Percentiles rank a stretch among this genome's conserved stretches.
Conservation (phyloP, 495 filamentous ascomycete genomes). For the Aspergillus nidulans region DNA sequence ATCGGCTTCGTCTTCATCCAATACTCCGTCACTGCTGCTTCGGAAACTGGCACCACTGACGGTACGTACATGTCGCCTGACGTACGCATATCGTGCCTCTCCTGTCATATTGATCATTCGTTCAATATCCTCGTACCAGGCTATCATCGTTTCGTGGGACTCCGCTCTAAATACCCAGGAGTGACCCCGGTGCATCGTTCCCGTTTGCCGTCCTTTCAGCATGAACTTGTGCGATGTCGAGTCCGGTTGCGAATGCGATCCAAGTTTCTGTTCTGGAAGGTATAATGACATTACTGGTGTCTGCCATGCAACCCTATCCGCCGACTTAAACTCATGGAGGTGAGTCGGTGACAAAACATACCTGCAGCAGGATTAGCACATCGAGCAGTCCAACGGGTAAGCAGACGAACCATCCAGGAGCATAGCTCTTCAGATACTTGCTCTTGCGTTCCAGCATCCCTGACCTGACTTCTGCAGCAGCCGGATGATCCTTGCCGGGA, state of each 20-base stretch:
- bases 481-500: conserved; percentile 85
- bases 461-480: conserved; percentile 78
- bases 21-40: conserved; percentile 65
- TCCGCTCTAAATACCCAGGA: conserved; percentile 98
- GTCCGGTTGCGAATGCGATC: conserved; percentile 78
- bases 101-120: conserved; percentile 81
- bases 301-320: conserved; percentile 64
- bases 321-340: conserved; percentile 95
- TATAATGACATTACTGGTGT: conserved; percentile 93
- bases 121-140: conserved; percentile 93
- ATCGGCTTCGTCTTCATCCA: conserved; percentile 87
- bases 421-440: conserved; percentile 98
- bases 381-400: neutral
- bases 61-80: conserved; percentile 71
- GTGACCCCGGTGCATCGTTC: conserved; percentile 88
- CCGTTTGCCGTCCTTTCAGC: conserved; percentile 91
- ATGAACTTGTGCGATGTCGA: conserved; percentile 97
- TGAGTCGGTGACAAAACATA: conserved; percentile 96
- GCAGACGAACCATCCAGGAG: conserved; percentile 78
- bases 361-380: conserved; percentile 50
- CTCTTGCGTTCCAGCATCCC: conserved; percentile 95
- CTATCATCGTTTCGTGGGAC: conserved; percentile 92
- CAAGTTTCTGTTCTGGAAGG: conserved; percentile 90
- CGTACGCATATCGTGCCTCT: conserved; percentile 82
- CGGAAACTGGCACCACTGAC: conserved; percentile 64